phyloP scores from a whole-genome alignment of 495 filamentous ascomycete species.

The Talaromyces borbonicus region DNA sequence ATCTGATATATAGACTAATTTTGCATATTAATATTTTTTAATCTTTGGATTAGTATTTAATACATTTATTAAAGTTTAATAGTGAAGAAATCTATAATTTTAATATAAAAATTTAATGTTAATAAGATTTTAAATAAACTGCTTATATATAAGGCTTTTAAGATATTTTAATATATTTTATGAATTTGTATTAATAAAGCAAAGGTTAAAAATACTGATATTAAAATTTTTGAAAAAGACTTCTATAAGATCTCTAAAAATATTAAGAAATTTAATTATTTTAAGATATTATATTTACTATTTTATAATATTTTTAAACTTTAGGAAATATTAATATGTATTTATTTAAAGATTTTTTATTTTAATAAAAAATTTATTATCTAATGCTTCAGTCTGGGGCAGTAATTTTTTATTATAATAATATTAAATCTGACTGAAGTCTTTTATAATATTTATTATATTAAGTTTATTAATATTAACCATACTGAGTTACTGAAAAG shows the following conservation, averaged over 20 bases:
- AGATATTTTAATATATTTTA: too few relatives aligned
- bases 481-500: too few relatives aligned
- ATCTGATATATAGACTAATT: background rate
- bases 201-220: conserved; percentile 5
- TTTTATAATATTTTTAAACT: background rate
- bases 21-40: background rate
- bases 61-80: conserved; percentile 1
- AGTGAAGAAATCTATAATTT: too few relatives aligned
- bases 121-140: conserved; percentile 8
- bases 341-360: background rate
- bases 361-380: too few relatives aligned
- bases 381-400: too few relatives aligned
- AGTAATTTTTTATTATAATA: background rate
- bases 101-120: background rate
- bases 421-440: background rate
- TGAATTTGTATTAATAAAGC: conserved; percentile 11
- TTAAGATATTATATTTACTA: background rate
- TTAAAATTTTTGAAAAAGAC: conserved; percentile 11
- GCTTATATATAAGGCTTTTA: conserved; percentile 9
- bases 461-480: background rate
- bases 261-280: too few relatives aligned
- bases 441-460: background rate
- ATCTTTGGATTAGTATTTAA: conserved; percentile 6
- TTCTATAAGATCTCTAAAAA: too few relatives aligned
- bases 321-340: background rate